phyloP scores from a whole-genome alignment of 768 basidiomycete genomes.

The Calvatia gigantea region DNA sequence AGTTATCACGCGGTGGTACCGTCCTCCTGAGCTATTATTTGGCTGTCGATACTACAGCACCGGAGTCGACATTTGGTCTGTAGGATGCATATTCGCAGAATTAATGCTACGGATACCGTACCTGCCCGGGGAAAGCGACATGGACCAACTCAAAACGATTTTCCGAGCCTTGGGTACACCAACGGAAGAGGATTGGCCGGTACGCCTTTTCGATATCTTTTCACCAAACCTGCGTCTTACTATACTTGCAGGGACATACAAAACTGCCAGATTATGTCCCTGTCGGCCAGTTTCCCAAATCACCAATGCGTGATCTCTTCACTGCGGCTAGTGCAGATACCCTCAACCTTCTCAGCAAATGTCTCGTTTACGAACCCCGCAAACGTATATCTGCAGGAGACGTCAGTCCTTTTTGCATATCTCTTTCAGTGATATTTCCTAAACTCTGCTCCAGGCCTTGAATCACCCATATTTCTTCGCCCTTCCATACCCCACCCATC shows the following conservation, averaged over 20 bases:
- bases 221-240: not conserved
- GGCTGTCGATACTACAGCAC: slow-evolving; percentile 89
- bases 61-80: slow-evolving; percentile 95
- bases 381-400: slow-evolving; percentile 77
- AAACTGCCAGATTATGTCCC: slow-evolving; percentile 88
- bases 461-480: slow-evolving; percentile 85
- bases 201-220: slow-evolving; percentile 30
- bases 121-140: slow-evolving; percentile 90
- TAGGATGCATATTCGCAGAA: slow-evolving; percentile 97
- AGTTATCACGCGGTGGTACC: slow-evolving; percentile 99
- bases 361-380: slow-evolving; percentile 82
- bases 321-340: slow-evolving; percentile 87
- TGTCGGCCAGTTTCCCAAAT: slow-evolving; percentile 82
- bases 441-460: slow-evolving; percentile 60
- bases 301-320: slow-evolving; percentile 82
- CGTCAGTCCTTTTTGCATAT: slow-evolving; percentile 38
- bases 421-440: slow-evolving; percentile 4
- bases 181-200: slow-evolving; percentile 97
- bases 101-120: slow-evolving; percentile 96
- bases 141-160: slow-evolving; percentile 94
- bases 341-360: slow-evolving; percentile 75
- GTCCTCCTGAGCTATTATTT: slow-evolving; percentile 92
- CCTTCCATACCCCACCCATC: slow-evolving; percentile 83
- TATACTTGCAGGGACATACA: slow-evolving; percentile 66
- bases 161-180: slow-evolving; percentile 96